These are phyloP conservation scores for Phytophthora podocarpi DNA, from an alignment of 352 stramenopile species.

Conservation along the genomic window DNA sequence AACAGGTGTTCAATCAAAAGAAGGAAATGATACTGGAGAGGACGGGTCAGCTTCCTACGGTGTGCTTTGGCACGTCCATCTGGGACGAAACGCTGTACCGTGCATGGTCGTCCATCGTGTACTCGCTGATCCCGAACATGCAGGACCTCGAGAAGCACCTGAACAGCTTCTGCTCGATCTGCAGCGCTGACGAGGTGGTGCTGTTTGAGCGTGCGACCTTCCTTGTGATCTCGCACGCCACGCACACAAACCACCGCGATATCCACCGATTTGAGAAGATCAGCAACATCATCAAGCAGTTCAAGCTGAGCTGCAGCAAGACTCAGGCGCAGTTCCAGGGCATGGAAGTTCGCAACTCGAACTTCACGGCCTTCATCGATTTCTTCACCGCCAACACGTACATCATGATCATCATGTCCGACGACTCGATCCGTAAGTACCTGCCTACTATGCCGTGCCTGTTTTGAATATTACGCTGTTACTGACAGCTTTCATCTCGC, in stretches of 20 bases:
- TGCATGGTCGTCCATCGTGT: conserved; percentile 99
- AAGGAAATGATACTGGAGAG: conserved; percentile 93
- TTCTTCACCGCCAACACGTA: conserved; percentile 98
- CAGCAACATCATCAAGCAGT: conserved; percentile 99
- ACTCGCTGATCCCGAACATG: conserved; percentile 99
- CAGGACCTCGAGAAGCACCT: conserved; percentile 95
- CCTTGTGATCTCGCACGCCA: conserved; percentile 98
- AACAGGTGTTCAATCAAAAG: conserved; percentile 94
- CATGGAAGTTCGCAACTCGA: conserved; percentile 97
- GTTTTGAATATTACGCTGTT: not conserved
- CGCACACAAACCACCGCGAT: conserved; percentile 92
- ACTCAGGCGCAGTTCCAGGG: conserved; percentile 98
- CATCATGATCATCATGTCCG: conserved; percentile 98
- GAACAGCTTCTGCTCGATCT: conserved; percentile 97
- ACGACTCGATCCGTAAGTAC: conserved; percentile 84
- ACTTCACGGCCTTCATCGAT: conserved; percentile 99
- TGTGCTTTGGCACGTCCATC: conserved; percentile 98
- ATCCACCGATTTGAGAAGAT: conserved; percentile 99
- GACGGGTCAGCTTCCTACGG: conserved; percentile 86
- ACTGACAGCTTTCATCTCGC: conserved; percentile 9
- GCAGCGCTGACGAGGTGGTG: conserved; percentile 96
- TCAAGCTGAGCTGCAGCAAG: conserved; percentile 99
- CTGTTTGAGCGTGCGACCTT: conserved; percentile 99
- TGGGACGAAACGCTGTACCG: conserved; percentile 99
- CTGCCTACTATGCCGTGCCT: not conserved